phyloP scores from a whole-genome alignment of 2,329 filamentous ascomycete species.

The Cercospora brassicicola region DNA sequence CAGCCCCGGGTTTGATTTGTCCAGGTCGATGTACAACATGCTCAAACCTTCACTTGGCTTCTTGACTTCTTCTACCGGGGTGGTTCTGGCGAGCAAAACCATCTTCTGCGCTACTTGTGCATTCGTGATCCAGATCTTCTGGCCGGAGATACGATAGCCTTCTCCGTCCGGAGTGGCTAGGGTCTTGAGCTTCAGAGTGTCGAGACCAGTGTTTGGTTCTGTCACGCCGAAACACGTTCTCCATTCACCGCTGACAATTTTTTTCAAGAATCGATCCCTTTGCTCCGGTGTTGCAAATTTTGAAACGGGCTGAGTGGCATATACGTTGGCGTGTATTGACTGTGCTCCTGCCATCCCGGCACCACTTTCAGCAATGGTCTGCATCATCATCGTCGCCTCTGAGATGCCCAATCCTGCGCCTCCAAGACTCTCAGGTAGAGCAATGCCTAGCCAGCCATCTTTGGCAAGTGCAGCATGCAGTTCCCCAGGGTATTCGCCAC shows the following conservation, averaged over 20 bases:
- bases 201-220: constrained; percentile 77
- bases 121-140: constrained; percentile 89
- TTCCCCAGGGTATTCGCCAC: constrained; percentile 69
- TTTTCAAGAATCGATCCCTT: constrained; percentile 63
- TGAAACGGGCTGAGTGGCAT: constrained; percentile 72
- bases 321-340: constrained; percentile 64
- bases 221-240: constrained; percentile 80
- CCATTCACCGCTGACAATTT: constrained; percentile 70
- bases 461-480: constrained; percentile 71
- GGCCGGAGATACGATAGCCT: constrained; percentile 68
- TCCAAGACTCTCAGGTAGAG: constrained; percentile 71
- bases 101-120: constrained; percentile 81
- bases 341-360: constrained; percentile 73
- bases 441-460: constrained; percentile 80
- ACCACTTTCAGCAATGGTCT: constrained; percentile 62
- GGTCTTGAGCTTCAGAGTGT: constrained; percentile 71
- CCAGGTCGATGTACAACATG: constrained; percentile 77
- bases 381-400: constrained; percentile 84
- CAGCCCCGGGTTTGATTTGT: constrained; percentile 58
- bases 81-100: constrained; percentile 78
- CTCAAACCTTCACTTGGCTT: constrained; percentile 75
- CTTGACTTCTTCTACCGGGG: constrained; percentile 63
- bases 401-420: constrained; percentile 75
- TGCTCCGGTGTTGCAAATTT: constrained; percentile 70
- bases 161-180: constrained; percentile 60